These are phyloP conservation scores for Colletotrichum costaricense DNA, from an alignment of 2,329 filamentous ascomycete species.

Conservation along the genomic window DNA sequence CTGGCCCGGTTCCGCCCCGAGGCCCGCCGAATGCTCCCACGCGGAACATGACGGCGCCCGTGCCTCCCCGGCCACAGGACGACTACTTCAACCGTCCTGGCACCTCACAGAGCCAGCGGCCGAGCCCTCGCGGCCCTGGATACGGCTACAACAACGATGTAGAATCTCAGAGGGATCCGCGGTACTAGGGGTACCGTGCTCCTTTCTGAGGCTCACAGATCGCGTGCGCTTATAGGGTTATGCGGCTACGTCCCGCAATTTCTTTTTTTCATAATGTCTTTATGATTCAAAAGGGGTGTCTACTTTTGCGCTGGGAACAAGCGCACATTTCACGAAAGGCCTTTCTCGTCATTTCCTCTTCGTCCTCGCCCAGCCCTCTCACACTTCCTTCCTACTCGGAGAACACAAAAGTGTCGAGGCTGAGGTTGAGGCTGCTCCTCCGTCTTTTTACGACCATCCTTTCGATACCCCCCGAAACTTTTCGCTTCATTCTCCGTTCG, in stretches of 20 bases:
- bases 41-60: constrained; percentile 59
- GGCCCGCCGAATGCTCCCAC: constrained; percentile 51
- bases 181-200: constrained; percentile 40
- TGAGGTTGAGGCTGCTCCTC: constrained; percentile 3
- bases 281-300: constrained; percentile 21
- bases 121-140: constrained; percentile 39
- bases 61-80: constrained; percentile 42
- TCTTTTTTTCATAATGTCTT: constrained; percentile 35
- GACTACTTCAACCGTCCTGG: constrained; percentile 44
- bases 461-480: constrained; percentile 33
- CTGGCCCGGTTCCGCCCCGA: constrained; percentile 48
- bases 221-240: neutral
- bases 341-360: constrained; percentile 3
- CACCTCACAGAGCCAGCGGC: constrained; percentile 39
- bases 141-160: constrained; percentile 49
- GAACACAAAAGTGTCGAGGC: neutral
- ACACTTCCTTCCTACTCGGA: constrained; percentile 5
- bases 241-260: constrained; percentile 3
- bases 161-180: constrained; percentile 47
- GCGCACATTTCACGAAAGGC: neutral
- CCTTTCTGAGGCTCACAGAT: constrained; percentile 1
- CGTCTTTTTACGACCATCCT: constrained; percentile 22
- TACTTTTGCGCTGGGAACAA: constrained; percentile 9
- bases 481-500: constrained; percentile 22
- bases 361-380: no score